Percentiles rank a stretch among this genome's conserved stretches.
Conservation (phyloP, 192 early-diverging fungal species). For the Coemansia furcata region DNA sequence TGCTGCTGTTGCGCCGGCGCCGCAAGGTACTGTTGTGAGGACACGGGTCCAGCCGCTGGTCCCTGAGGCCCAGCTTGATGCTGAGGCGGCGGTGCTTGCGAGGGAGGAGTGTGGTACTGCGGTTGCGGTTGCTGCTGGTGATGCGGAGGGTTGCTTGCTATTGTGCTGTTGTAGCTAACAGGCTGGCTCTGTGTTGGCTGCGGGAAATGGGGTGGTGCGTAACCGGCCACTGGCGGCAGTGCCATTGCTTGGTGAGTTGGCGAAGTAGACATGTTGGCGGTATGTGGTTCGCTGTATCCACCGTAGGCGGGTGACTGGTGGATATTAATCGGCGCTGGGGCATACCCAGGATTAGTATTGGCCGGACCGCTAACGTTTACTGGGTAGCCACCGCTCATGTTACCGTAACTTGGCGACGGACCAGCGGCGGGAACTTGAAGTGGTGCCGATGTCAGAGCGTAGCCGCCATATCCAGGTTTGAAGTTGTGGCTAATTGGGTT, state of each 20-base stretch:
- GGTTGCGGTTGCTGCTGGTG: slow-evolving; percentile 7
- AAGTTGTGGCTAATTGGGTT: slow-evolving; percentile 16
- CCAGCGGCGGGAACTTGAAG: slow-evolving; percentile 11
- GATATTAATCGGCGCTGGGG: slow-evolving; percentile 5
- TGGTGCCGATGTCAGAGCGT: slow-evolving; percentile 24
- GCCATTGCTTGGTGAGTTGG: slow-evolving; percentile 12
- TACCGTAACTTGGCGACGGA: slow-evolving; percentile 13
- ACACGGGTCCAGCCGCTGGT: background rate
- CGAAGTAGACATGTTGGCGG: slow-evolving; percentile 7
- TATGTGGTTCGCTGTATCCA: slow-evolving; percentile 18
- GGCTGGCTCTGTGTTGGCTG: slow-evolving; percentile 21
- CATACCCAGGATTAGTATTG: slow-evolving; percentile 23
- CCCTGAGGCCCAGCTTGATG: slow-evolving; percentile 16
- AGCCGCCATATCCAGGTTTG: slow-evolving; percentile 42
- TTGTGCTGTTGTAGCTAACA: slow-evolving; percentile 13
- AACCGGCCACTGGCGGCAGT: slow-evolving; percentile 16
- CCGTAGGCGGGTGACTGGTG: slow-evolving; percentile 27
- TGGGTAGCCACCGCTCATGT: slow-evolving; percentile 4
- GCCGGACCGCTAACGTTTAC: slow-evolving; percentile 2
- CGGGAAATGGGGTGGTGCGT: slow-evolving; percentile 23
- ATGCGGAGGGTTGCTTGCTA: slow-evolving; percentile 6
- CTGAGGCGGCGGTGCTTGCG: slow-evolving; percentile 17
- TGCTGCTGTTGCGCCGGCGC: slow-evolving; percentile 20
- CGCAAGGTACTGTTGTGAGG: slow-evolving; percentile 16
- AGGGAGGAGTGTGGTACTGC: background rate